Percentiles rank a stretch among this genome's conserved stretches.
These are phyloP conservation scores for Paramecium bursaria DNA, from an alignment of 73 alveolate genomes.

Conservation along the genomic window DNA sequence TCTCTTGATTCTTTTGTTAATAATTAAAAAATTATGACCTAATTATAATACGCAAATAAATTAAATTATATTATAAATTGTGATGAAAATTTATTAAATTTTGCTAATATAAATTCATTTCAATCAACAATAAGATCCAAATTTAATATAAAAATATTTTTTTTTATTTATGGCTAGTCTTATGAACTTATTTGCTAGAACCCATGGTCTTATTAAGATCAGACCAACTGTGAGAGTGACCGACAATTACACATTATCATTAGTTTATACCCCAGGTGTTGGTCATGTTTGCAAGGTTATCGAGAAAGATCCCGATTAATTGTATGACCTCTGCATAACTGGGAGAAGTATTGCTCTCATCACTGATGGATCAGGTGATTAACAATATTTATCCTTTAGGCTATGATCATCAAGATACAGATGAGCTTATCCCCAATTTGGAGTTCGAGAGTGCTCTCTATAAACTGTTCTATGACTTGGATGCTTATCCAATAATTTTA, in stretches of 20 bases:
- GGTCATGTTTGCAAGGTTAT: slow-evolving; percentile 87
- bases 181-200: slow-evolving; percentile 1
- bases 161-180: too few relatives aligned
- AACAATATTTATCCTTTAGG: neutral
- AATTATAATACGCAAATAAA: too few relatives aligned
- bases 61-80: too few relatives aligned
- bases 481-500: slow-evolving; percentile 81
- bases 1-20: too few relatives aligned
- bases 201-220: slow-evolving; percentile 21
- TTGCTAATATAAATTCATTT: too few relatives aligned
- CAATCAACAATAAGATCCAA: too few relatives aligned
- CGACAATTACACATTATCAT: slow-evolving; percentile 66
- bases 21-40: too few relatives aligned
- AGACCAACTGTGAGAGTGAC: slow-evolving; percentile 46
- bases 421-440: slow-evolving; percentile 74
- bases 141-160: too few relatives aligned
- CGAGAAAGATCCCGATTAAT: slow-evolving; percentile 76
- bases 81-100: too few relatives aligned
- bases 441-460: slow-evolving; percentile 74
- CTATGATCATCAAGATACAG: slow-evolving; percentile 53
- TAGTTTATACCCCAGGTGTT: slow-evolving; percentile 94
- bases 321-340: slow-evolving; percentile 69
- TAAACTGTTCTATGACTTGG: slow-evolving; percentile 73
- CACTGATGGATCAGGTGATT: slow-evolving; percentile 73
- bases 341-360: slow-evolving; percentile 72